phyloP scores from a whole-genome alignment of 2,329 filamentous ascomycete species.

The Diplodia intermedia region DNA sequence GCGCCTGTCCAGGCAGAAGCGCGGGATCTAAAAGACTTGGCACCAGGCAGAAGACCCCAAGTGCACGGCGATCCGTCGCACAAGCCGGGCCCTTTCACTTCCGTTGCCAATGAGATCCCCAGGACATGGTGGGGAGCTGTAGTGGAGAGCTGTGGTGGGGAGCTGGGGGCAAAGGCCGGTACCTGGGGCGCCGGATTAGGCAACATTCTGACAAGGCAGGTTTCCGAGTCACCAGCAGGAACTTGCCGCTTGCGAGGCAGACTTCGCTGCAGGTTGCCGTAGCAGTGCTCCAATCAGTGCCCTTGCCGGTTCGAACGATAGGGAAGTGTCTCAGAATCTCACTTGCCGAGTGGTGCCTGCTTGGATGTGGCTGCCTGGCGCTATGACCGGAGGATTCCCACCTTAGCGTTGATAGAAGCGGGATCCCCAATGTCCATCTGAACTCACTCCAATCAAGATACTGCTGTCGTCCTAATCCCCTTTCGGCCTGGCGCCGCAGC shows the following conservation, averaged over 20 bases:
- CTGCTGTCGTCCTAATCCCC: background rate
- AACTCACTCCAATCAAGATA: background rate
- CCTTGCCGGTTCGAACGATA: background rate
- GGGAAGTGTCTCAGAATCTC: background rate
- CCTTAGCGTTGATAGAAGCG: no score
- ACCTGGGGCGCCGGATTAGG: background rate
- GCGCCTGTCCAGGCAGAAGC: conserved; percentile 15
- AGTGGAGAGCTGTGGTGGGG: no score
- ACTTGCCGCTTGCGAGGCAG: conserved; percentile 3
- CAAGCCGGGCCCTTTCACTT: no score
- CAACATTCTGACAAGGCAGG: background rate
- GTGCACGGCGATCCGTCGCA: background rate
- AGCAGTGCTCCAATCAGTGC: background rate
- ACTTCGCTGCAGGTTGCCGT: background rate
- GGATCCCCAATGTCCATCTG: no score
- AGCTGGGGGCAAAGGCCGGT: background rate
- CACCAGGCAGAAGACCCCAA: conserved; percentile 14
- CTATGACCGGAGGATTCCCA: background rate
- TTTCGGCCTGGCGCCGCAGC: background rate
- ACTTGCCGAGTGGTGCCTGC: background rate
- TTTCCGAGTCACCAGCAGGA: background rate
- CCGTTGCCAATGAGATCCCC: no score
- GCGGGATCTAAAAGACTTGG: background rate
- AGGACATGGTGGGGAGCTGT: background rate
- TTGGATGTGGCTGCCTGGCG: background rate